A percentile compares a stretch with the other conserved stretches of the same genome.
These are phyloP conservation scores for Ophiostoma sp. DNA, from an alignment of 2,329 filamentous ascomycete genomes.

Conservation along the genomic window DNA sequence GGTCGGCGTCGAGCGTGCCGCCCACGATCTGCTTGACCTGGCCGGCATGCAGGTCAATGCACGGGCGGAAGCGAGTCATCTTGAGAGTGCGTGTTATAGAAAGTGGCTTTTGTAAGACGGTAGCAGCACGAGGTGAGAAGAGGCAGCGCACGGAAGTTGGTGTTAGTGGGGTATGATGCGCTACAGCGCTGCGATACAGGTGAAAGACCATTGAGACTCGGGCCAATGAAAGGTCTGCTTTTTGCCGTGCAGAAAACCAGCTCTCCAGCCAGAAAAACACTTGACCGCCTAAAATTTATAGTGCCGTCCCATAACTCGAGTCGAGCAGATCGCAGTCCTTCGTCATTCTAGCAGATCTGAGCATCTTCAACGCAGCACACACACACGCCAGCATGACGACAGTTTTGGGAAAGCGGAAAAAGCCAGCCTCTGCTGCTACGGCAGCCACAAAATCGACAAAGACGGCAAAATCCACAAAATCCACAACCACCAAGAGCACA, in stretches of 20 bases:
- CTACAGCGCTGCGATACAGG: not conserved
- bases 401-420: constrained; percentile 48
- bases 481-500: constrained; percentile 33
- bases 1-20: constrained; percentile 69
- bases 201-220: not conserved
- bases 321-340: not conserved
- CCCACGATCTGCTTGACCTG: constrained; percentile 98
- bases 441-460: constrained; percentile 44
- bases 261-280: not conserved
- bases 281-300: constrained; percentile 18
- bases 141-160: not conserved
- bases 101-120: not conserved
- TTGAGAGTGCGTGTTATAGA: not conserved
- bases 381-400: constrained; percentile 36
- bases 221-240: not conserved
- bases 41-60: constrained; percentile 95
- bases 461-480: not conserved
- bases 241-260: not conserved
- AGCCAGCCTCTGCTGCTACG: constrained; percentile 30
- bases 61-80: constrained; percentile 89
- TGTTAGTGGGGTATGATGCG: constrained; percentile 1
- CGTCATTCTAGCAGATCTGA: not conserved
- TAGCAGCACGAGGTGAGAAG: not conserved
- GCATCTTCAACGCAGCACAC: not conserved
- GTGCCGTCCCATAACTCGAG: not conserved